Conservation (phyloP, 2,329 filamentous ascomycete species). For the Colletotrichum falcatum region DNA sequence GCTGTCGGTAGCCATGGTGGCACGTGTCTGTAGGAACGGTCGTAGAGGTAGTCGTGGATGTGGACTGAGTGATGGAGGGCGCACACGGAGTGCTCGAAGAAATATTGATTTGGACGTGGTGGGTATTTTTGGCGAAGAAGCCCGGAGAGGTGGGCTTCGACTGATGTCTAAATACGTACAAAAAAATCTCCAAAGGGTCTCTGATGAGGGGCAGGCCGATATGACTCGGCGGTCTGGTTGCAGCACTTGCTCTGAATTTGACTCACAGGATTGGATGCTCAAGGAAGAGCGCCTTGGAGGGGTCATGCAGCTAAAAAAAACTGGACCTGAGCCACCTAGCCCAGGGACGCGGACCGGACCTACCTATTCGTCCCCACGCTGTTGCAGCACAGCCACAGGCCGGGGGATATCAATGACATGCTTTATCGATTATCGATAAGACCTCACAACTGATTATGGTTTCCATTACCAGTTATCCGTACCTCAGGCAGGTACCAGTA, state of each 20-base stretch:
- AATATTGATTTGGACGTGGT: constrained; percentile 63
- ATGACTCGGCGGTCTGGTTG: constrained; percentile 41
- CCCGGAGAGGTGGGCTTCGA: constrained; percentile 51
- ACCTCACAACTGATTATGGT: background rate
- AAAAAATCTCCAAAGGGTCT: constrained; percentile 36
- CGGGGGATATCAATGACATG: background rate
- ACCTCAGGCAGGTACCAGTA: constrained; percentile 13
- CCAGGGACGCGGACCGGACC: background rate
- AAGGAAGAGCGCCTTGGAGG: constrained; percentile 30
- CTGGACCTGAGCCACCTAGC: constrained; percentile 31
- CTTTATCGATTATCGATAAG: constrained; percentile 21
- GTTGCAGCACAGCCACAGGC: constrained; percentile 6
- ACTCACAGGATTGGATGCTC: constrained; percentile 39
- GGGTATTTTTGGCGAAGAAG: constrained; percentile 52
- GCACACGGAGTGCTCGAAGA: constrained; percentile 69
- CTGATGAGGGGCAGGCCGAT: constrained; percentile 40
- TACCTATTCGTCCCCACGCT: background rate
- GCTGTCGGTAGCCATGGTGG: constrained; percentile 71
- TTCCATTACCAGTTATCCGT: background rate
- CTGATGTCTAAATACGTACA: constrained; percentile 38
- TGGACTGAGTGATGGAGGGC: constrained; percentile 59
- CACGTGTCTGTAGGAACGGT: constrained; percentile 54
- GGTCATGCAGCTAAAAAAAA: constrained; percentile 35
- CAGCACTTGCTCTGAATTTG: constrained; percentile 36
- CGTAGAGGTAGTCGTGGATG: constrained; percentile 50